These are phyloP conservation scores for Leccinum subrobustum DNA, from an alignment of 1,284 basidiomycete genomes.

Conservation along the genomic window DNA sequence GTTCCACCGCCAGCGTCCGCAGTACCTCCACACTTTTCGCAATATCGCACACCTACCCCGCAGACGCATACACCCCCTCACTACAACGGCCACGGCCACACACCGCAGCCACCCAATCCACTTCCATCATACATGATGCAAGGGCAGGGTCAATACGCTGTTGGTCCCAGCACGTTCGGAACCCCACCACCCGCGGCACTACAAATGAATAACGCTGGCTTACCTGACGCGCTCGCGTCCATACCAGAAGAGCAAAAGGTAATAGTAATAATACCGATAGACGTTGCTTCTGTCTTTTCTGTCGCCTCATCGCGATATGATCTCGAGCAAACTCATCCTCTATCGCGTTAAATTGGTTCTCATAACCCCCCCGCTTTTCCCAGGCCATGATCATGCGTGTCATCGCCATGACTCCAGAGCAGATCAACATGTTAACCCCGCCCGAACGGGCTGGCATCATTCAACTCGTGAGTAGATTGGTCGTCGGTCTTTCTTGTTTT, in stretches of 20 bases:
- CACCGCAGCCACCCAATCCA: conserved; percentile 28
- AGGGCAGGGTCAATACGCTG: conserved; percentile 23
- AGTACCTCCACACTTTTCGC: conserved; percentile 47
- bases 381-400: conserved; percentile 68
- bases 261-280: conserved; percentile 12
- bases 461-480: conserved; percentile 58
- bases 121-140: conserved; percentile 19
- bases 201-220: conserved; percentile 22
- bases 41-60: conserved; percentile 47
- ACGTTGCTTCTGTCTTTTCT: conserved; percentile 5
- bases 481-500: background rate
- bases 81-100: conserved; percentile 26
- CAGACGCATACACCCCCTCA: conserved; percentile 32
- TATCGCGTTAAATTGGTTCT: conserved; percentile 12
- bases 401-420: conserved; percentile 67
- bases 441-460: conserved; percentile 62
- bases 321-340: background rate
- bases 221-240: conserved; percentile 53
- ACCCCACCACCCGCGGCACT: conserved; percentile 20
- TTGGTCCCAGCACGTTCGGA: conserved; percentile 19
- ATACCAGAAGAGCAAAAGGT: conserved; percentile 73
- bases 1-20: conserved; percentile 34
- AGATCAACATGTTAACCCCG: conserved; percentile 60
- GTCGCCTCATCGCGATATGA: background rate
- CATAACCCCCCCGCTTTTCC: background rate